Conservation (phyloP, 495 filamentous ascomycete species). For the Parathielavia appendiculata region DNA sequence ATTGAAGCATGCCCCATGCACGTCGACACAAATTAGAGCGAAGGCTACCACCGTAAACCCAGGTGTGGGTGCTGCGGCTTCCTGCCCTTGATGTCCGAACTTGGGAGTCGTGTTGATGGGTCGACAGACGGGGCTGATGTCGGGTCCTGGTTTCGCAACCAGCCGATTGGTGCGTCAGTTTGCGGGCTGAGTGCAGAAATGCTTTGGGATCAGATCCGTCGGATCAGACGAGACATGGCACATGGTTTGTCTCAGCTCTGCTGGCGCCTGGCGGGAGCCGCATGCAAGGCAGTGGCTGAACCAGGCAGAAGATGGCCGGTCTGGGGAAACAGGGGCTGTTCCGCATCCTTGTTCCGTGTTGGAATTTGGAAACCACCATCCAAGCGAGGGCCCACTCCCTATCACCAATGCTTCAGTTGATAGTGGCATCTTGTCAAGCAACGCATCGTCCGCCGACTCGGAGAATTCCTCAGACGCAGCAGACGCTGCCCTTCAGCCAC, state of each 20-base stretch:
- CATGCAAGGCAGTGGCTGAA: conserved; percentile 11
- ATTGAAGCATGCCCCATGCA: too few species aligned
- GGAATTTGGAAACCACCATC: background rate
- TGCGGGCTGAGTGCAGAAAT: too few species aligned
- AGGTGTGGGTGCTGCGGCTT: too few species aligned
- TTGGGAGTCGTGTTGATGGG: too few species aligned
- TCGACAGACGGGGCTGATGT: too few species aligned
- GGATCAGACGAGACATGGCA: conserved; percentile 37
- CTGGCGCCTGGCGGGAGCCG: conserved; percentile 26
- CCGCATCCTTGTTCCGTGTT: background rate
- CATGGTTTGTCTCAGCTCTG: conserved; percentile 27
- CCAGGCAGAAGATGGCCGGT: background rate
- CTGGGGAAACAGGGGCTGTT: background rate
- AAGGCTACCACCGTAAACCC: too few species aligned
- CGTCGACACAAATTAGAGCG: too few species aligned
- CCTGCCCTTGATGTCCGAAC: too few species aligned
- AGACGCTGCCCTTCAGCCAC: conserved; percentile 6
- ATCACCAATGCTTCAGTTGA: background rate
- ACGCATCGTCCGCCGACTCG: conserved; percentile 6
- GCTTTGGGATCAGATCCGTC: background rate
- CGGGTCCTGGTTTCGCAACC: background rate
- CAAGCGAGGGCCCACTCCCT: background rate
- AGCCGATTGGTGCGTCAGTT: background rate
- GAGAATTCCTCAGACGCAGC: conserved; percentile 26
- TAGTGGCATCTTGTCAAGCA: conserved; percentile 9